Conservation (phyloP, 208 protist species). For the Leishmania aethiopica region DNA sequence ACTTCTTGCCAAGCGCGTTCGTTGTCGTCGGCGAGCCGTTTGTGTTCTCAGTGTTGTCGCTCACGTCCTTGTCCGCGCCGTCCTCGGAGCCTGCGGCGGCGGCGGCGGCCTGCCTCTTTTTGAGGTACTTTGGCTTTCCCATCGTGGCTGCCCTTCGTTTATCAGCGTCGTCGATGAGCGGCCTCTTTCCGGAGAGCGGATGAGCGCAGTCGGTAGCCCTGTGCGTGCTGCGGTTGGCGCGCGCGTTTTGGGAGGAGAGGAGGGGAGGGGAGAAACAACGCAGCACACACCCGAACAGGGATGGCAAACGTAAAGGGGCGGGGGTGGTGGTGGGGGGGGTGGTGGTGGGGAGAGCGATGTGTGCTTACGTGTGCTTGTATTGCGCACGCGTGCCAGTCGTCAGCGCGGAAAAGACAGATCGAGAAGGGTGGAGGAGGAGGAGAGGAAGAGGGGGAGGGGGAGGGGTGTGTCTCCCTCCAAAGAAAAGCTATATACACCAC, state of each 20-base stretch:
- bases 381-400: not conserved
- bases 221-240: not conserved
- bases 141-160: slow-evolving; percentile 22
- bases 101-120: slow-evolving; percentile 75
- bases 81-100: slow-evolving; percentile 31
- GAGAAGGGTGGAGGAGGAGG: not conserved
- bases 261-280: not conserved
- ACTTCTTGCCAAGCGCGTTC: slow-evolving; percentile 9
- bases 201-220: not conserved
- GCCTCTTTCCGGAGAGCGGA: not conserved
- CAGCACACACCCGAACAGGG: not conserved
- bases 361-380: slow-evolving; percentile 3
- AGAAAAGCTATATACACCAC: not conserved
- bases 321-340: not conserved
- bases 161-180: not conserved
- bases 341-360: not conserved
- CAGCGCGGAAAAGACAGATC: not conserved
- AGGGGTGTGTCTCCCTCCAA: not conserved
- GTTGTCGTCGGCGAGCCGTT: not conserved
- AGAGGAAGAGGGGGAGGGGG: not conserved
- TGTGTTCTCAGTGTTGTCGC: slow-evolving; percentile 30
- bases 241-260: not conserved
- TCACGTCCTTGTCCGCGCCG: slow-evolving; percentile 1
- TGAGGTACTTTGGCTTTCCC: slow-evolving; percentile 86
- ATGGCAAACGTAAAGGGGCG: not conserved